Percentiles rank a stretch among this genome's conserved stretches.
These are phyloP conservation scores for Aspergillus sp. DNA, from an alignment of 2,329 filamentous ascomycete species.

Conservation along the genomic window DNA sequence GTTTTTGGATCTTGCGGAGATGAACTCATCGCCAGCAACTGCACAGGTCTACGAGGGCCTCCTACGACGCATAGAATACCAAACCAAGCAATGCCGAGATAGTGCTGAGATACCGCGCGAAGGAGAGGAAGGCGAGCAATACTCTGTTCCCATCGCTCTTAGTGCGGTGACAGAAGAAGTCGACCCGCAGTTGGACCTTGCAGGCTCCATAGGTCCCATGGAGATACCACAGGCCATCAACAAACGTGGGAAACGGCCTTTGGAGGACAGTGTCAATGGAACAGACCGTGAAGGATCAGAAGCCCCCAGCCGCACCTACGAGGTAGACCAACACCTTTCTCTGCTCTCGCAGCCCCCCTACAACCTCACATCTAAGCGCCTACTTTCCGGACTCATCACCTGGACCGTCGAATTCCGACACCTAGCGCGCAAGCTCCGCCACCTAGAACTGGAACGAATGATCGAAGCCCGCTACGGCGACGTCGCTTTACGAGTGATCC, in stretches of 20 bases:
- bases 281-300: conserved; percentile 54
- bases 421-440: conserved; percentile 69
- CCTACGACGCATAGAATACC: conserved; percentile 69
- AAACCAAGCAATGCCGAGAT: conserved; percentile 66
- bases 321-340: conserved; percentile 47
- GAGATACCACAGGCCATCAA: conserved; percentile 27
- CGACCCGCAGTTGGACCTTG: conserved; percentile 40
- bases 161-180: conserved; percentile 40
- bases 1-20: conserved; percentile 71
- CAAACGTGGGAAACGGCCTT: conserved; percentile 35
- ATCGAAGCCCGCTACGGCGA: conserved; percentile 76
- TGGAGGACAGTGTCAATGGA: conserved; percentile 35
- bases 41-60: conserved; percentile 76
- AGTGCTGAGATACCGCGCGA: conserved; percentile 41
- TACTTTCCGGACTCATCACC: conserved; percentile 60
- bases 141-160: conserved; percentile 39
- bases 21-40: conserved; percentile 71
- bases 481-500: conserved; percentile 76
- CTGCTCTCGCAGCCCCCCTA: conserved; percentile 51
- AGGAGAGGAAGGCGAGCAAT: conserved; percentile 45
- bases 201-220: conserved; percentile 38
- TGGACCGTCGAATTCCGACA: conserved; percentile 85
- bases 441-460: conserved; percentile 77
- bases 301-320: conserved; percentile 31
- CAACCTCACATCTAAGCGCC: conserved; percentile 39